Percentiles rank a stretch among this genome's conserved stretches.
Evolutionary conservation across 306 rosid species (phyloP).

Genomic region (Pterocarpus santalinus): DNA sequence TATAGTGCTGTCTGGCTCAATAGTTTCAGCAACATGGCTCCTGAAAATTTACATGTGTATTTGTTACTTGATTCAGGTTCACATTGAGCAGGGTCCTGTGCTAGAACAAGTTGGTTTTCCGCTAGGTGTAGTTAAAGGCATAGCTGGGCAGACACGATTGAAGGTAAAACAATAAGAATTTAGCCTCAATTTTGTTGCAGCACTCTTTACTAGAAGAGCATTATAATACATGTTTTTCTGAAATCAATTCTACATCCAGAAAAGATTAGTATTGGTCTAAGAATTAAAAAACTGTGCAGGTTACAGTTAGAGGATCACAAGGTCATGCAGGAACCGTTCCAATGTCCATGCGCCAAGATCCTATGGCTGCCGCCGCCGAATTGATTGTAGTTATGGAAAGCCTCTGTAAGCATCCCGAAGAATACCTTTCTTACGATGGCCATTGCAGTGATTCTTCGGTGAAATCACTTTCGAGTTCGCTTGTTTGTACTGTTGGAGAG

Average conservation of each 20-base stretch:
- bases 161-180: conserved; percentile 57
- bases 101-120: conserved; percentile 87
- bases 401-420: conserved; percentile 81
- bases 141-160: conserved; percentile 94
- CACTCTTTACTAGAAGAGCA: background rate
- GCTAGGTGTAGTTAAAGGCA: conserved; percentile 91
- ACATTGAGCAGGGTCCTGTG: conserved; percentile 96
- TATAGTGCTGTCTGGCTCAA: conserved; percentile 6
- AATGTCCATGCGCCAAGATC: conserved; percentile 96
- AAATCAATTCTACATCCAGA: background rate
- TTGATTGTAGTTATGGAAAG: conserved; percentile 77
- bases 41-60: background rate
- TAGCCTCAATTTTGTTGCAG: background rate
- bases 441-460: conserved; percentile 68
- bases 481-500: conserved; percentile 97
- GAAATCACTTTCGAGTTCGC: conserved; percentile 84
- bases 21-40: conserved; percentile 16
- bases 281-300: conserved; percentile 57
- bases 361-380: conserved; percentile 91
- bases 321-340: conserved; percentile 98
- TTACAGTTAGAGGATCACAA: conserved; percentile 90
- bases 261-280: background rate
- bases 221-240: conserved; percentile 1
- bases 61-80: conserved; percentile 66
- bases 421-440: conserved; percentile 73